These are phyloP conservation scores for Kwoniella dejecticola DNA, from an alignment of 768 basidiomycete species.

Conservation along the genomic window DNA sequence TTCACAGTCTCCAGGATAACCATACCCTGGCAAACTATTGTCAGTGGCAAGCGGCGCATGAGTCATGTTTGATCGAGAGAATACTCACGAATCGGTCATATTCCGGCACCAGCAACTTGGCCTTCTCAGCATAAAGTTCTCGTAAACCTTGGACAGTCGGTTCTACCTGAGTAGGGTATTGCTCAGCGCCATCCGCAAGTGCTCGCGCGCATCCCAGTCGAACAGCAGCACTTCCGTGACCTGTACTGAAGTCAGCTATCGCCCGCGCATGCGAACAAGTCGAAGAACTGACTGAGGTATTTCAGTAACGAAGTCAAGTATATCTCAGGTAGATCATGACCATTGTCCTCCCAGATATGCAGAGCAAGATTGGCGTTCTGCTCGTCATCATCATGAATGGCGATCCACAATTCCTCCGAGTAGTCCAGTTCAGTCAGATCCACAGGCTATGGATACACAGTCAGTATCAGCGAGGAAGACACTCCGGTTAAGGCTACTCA, in stretches of 20 bases:
- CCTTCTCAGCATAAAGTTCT: slow-evolving; percentile 81
- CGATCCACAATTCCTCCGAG: slow-evolving; percentile 84
- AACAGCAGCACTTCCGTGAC: slow-evolving; percentile 77
- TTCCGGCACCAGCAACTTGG: slow-evolving; percentile 83
- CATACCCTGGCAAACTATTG: slow-evolving; percentile 71
- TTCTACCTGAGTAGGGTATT: slow-evolving; percentile 67
- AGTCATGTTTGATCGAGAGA: background rate
- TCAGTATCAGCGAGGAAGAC: background rate
- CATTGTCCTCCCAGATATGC: slow-evolving; percentile 93
- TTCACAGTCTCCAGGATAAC: slow-evolving; percentile 83
- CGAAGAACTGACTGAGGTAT: slow-evolving; percentile 66
- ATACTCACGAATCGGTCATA: slow-evolving; percentile 83
- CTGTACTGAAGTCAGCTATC: slow-evolving; percentile 57
- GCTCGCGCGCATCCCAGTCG: slow-evolving; percentile 71
- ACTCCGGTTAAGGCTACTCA: slow-evolving; percentile 51
- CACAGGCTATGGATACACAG: slow-evolving; percentile 67
- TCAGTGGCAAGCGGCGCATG: background rate
- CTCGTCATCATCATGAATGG: slow-evolving; percentile 83
- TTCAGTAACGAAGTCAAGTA: slow-evolving; percentile 65
- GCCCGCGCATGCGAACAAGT: background rate
- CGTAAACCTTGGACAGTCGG: slow-evolving; percentile 61
- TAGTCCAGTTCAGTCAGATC: slow-evolving; percentile 94
- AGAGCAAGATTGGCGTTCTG: slow-evolving; percentile 80
- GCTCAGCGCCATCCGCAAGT: slow-evolving; percentile 73
- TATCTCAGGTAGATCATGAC: slow-evolving; percentile 76